Percentiles rank a stretch among this genome's conserved stretches.
These are phyloP conservation scores for Xylariaceae sp. DNA, from an alignment of 2,329 filamentous ascomycete species.

Conservation along the genomic window DNA sequence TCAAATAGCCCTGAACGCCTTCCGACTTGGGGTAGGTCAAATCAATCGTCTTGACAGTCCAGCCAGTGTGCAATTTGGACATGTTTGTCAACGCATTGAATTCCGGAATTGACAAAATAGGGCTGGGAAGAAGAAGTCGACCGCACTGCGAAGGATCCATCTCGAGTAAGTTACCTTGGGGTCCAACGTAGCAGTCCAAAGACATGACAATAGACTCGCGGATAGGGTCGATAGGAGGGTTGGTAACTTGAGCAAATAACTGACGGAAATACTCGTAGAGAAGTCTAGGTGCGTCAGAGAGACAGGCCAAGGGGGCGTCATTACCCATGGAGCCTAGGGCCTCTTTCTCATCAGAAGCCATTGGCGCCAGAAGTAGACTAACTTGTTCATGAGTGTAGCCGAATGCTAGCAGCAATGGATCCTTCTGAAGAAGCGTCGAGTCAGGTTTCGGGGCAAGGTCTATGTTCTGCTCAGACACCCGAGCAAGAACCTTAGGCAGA, in stretches of 20 bases:
- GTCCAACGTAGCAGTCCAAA: slow-evolving; percentile 91
- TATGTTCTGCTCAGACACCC: slow-evolving; percentile 54
- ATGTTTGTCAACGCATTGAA: slow-evolving; percentile 86
- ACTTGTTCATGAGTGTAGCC: slow-evolving; percentile 96
- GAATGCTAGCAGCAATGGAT: slow-evolving; percentile 79
- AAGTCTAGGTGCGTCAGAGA: slow-evolving; percentile 84
- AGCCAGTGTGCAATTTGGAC: slow-evolving; percentile 66
- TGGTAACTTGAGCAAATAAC: slow-evolving; percentile 96
- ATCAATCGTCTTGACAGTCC: slow-evolving; percentile 88
- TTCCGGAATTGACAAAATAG: slow-evolving; percentile 83
- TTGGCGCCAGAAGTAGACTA: slow-evolving; percentile 84
- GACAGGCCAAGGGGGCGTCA: slow-evolving; percentile 86
- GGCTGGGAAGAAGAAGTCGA: slow-evolving; percentile 80
- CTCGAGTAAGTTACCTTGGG: slow-evolving; percentile 90
- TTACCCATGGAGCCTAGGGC: slow-evolving; percentile 98
- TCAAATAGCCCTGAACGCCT: slow-evolving; percentile 79
- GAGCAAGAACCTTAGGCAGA: slow-evolving; percentile 70
- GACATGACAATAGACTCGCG: slow-evolving; percentile 98
- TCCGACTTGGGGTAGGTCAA: slow-evolving; percentile 88
- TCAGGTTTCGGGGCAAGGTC: slow-evolving; percentile 69
- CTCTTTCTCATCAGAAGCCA: slow-evolving; percentile 97
- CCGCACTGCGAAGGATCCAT: slow-evolving; percentile 90
- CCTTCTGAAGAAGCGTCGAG: slow-evolving; percentile 72
- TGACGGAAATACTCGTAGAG: slow-evolving; percentile 97
- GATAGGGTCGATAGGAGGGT: slow-evolving; percentile 95